Evolutionary conservation across 2,329 filamentous ascomycete species (phyloP).

Genomic region (Trichoderma brevicompactum): DNA sequence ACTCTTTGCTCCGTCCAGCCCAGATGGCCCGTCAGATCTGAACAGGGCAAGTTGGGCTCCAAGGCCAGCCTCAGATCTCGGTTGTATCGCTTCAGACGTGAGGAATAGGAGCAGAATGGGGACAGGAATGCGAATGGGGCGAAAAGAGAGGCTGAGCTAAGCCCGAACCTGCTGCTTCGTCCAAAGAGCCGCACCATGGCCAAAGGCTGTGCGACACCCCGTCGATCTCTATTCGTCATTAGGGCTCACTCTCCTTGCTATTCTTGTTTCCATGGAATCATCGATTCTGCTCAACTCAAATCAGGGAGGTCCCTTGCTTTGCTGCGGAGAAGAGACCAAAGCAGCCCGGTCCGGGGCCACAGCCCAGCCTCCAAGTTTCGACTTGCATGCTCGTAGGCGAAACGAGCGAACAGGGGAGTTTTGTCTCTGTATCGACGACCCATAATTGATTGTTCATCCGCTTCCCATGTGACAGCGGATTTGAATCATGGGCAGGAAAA

Average conservation of each 20-base stretch:
- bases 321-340: not conserved
- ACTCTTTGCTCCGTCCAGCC: not conserved
- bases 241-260: not conserved
- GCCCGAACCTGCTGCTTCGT: not conserved
- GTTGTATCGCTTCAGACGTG: no score
- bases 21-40: constrained; percentile 14
- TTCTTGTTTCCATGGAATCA: not conserved
- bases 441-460: constrained; percentile 6
- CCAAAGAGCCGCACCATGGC: not conserved
- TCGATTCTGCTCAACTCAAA: not conserved
- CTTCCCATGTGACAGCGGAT: constrained; percentile 14
- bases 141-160: not conserved
- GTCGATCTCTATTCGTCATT: constrained; percentile 12
- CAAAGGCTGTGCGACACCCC: not conserved
- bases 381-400: not conserved
- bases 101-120: not conserved
- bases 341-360: not conserved
- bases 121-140: not conserved
- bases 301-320: not conserved
- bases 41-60: not conserved
- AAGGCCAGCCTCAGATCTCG: constrained; percentile 14
- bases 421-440: not conserved
- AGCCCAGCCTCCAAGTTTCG: not conserved
- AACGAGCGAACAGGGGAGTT: not conserved
- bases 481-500: not conserved